These are phyloP conservation scores for Blastobotrys petasosporus DNA, from an alignment of 1,139 yeast genomes.

Conservation along the genomic window DNA sequence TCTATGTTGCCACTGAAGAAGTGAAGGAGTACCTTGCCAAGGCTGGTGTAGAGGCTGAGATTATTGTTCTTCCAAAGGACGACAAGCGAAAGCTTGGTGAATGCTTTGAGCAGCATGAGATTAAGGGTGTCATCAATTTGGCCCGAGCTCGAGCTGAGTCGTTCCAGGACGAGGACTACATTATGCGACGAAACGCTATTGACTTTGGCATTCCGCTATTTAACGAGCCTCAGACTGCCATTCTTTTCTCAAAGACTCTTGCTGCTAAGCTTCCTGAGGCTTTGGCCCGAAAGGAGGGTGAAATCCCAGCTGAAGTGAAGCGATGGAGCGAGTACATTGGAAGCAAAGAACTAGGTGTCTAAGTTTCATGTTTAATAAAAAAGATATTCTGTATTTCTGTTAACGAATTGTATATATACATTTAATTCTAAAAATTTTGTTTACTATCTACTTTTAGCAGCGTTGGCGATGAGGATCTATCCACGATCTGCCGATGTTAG, in stretches of 20 bases:
- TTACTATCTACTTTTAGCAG: no score
- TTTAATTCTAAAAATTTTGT: no score
- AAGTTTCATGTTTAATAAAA: not conserved
- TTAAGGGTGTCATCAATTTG: constrained; percentile 84
- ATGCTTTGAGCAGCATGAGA: constrained; percentile 78
- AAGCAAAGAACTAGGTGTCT: constrained; percentile 67
- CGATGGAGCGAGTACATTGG: constrained; percentile 98
- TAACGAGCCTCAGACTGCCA: constrained; percentile 91
- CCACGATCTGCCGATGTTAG: no score
- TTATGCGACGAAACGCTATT: constrained; percentile 98
- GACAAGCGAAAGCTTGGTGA: constrained; percentile 92
- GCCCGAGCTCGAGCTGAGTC: constrained; percentile 85
- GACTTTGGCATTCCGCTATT: constrained; percentile 95
- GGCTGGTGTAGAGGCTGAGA: constrained; percentile 45
- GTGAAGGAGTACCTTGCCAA: constrained; percentile 62
- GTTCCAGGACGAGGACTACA: constrained; percentile 81
- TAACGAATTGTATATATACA: not conserved
- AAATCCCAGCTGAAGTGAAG: constrained; percentile 75
- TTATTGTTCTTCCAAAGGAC: constrained; percentile 84
- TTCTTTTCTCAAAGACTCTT: constrained; percentile 80
- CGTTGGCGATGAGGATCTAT: no score
- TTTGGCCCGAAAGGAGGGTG: constrained; percentile 39
- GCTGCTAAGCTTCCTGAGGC: constrained; percentile 56
- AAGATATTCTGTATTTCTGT: not conserved
- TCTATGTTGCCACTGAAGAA: constrained; percentile 66